Base-by-base conservation (phyloP, 2,329 filamentous ascomycete species). In the Davidsoniella eucalypti region DNA sequence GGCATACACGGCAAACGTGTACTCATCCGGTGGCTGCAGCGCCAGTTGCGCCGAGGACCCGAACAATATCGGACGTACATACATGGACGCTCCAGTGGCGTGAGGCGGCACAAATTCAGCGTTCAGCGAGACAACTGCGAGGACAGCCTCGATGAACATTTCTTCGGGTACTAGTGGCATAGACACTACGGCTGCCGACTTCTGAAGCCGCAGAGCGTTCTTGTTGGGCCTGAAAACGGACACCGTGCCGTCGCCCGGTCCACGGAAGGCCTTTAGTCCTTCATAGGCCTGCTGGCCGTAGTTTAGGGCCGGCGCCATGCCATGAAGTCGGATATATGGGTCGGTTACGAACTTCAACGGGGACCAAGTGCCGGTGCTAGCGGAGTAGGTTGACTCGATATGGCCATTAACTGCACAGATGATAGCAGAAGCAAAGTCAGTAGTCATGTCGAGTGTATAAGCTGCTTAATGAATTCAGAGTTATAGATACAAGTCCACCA, bases 211-310 rank as follows among this genome's bases (percentile, higher is more conserved):
- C 40, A 69, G 66, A 37, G 88, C 92, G 64, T 96, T 96, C 61
- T 82, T 79, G 60, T 81, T 74, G 0, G 90, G 85, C 4, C 90
- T 83, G 77, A 96, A 96, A 64, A 96, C 77, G 62, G 80, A 78
- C 67, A 96, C 88, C 53, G 68, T 66, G 53, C 71, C 63, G 63
- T 83, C 77, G 52, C 74, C 69, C 16, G 87, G 84, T 2, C 73
- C 71, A 55, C 90, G 87, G 75, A 95, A 95, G 50, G 90, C 88
- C 67, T 96, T 96, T 63, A 96, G 79, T n/a, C 92, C 92, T 65
- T 98, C 92, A 71, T 94, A 98, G 59, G 87, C 90, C 69, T 96
- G 92, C 63, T 94, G 87, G 52, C 90, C 87, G 65, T 98, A 98
- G 73, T 98, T 98, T 56, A 96, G 77, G 41, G 80, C 90, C 0